These are phyloP conservation scores for Phallus indusiatus DNA, from an alignment of 768 basidiomycete species.

Conservation along the genomic window DNA sequence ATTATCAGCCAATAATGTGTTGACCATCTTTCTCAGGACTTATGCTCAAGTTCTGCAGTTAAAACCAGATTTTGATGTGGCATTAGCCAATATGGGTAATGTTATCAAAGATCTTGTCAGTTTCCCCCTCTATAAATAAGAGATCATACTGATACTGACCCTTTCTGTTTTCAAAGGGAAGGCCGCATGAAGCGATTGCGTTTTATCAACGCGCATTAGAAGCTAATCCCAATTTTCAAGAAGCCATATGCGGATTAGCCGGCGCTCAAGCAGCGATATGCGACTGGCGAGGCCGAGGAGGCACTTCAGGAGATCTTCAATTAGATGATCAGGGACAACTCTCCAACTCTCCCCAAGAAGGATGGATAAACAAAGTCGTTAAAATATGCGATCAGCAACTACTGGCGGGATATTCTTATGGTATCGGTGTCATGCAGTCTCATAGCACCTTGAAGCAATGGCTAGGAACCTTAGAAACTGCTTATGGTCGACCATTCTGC, in stretches of 20 bases:
- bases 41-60: constrained; percentile 30
- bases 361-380: constrained; percentile 30
- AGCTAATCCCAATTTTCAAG: constrained; percentile 34
- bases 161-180: constrained; percentile 22
- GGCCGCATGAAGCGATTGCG: constrained; percentile 32
- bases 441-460: constrained; percentile 25
- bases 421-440: constrained; percentile 20
- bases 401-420: constrained; percentile 22
- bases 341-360: constrained; percentile 12
- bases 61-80: constrained; percentile 41
- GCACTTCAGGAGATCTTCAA: constrained; percentile 18
- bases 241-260: constrained; percentile 39
- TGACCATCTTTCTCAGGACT: constrained; percentile 18
- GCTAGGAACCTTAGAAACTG: constrained; percentile 26
- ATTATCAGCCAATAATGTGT: not conserved
- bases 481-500: constrained; percentile 18
- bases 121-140: not conserved
- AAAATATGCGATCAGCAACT: constrained; percentile 30
- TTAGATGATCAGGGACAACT: constrained; percentile 18
- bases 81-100: constrained; percentile 42
- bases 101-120: constrained; percentile 39
- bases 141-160: too few species aligned
- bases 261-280: constrained; percentile 38
- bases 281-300: constrained; percentile 34
- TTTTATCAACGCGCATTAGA: constrained; percentile 37